phyloP scores from a whole-genome alignment of 495 filamentous ascomycete species.

The Neurospora sp. region DNA sequence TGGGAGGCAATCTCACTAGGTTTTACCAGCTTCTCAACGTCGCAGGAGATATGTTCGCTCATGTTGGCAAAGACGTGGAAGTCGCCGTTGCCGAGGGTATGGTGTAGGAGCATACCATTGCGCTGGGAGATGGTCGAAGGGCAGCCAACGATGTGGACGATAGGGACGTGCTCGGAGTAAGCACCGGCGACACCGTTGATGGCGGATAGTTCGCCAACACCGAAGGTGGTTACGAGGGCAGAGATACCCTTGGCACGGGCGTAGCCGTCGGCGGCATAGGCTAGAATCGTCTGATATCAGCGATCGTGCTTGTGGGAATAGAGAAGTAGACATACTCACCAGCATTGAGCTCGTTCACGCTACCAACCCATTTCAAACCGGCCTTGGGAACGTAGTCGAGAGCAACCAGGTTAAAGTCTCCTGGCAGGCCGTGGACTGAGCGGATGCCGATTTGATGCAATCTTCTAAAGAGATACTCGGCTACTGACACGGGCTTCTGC shows the following conservation, averaged over 20 bases:
- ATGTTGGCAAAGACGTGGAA: constrained; percentile 80
- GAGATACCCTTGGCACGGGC: constrained; percentile 61
- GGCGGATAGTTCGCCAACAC: constrained; percentile 69
- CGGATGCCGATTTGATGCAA: constrained; percentile 59
- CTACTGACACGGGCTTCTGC: constrained; percentile 37
- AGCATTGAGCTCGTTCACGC: constrained; percentile 75
- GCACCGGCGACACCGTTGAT: constrained; percentile 63
- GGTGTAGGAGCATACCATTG: constrained; percentile 67
- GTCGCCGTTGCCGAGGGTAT: constrained; percentile 87
- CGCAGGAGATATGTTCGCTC: constrained; percentile 60
- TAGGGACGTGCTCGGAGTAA: constrained; percentile 63
- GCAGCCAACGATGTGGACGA: constrained; percentile 75
- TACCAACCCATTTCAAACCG: constrained; percentile 67
- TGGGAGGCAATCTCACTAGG: constrained; percentile 56
- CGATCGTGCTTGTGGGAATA: background rate
- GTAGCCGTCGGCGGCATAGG: constrained; percentile 75
- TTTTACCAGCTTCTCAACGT: constrained; percentile 57
- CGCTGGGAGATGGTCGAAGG: constrained; percentile 50
- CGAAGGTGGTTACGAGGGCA: constrained; percentile 70
- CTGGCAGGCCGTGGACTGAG: constrained; percentile 61
- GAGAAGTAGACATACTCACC: constrained; percentile 27
- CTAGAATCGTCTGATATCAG: constrained; percentile 17
- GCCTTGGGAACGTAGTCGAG: constrained; percentile 56
- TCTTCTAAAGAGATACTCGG: constrained; percentile 59
- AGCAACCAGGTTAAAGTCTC: constrained; percentile 64